These are phyloP conservation scores for Neurospora sp. DNA, from an alignment of 495 filamentous ascomycete genomes.

Conservation along the genomic window DNA sequence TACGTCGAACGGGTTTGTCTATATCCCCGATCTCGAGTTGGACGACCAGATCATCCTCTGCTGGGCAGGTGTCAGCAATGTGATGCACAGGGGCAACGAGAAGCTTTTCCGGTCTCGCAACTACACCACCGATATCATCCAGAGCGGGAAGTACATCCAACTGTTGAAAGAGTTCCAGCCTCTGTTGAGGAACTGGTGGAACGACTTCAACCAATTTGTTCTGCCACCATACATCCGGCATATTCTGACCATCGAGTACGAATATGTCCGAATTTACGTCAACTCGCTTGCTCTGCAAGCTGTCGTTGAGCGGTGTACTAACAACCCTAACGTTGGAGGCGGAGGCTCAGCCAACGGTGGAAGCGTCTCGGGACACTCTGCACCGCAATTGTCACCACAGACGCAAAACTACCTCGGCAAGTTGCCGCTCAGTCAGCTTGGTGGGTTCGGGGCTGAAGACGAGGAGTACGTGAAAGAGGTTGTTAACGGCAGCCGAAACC, in stretches of 20 bases:
- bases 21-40: slow-evolving; percentile 48
- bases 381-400: slow-evolving; percentile 42
- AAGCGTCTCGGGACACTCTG: slow-evolving; percentile 31
- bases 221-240: slow-evolving; percentile 67
- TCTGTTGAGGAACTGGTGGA: slow-evolving; percentile 62
- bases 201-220: slow-evolving; percentile 58
- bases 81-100: slow-evolving; percentile 83
- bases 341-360: slow-evolving; percentile 28
- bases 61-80: slow-evolving; percentile 82
- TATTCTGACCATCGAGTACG: slow-evolving; percentile 83
- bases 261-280: slow-evolving; percentile 83
- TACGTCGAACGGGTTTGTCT: slow-evolving; percentile 42
- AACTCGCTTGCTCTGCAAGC: slow-evolving; percentile 91
- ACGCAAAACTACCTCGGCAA: slow-evolving; percentile 48
- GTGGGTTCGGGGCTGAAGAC: slow-evolving; percentile 47
- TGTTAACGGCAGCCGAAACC: slow-evolving; percentile 73
- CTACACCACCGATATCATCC: slow-evolving; percentile 77
- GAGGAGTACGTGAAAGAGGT: slow-evolving; percentile 81
- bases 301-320: slow-evolving; percentile 85
- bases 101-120: slow-evolving; percentile 72
- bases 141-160: slow-evolving; percentile 68
- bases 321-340: slow-evolving; percentile 41
- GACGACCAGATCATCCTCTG: slow-evolving; percentile 77
- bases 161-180: slow-evolving; percentile 74
- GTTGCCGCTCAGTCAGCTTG: slow-evolving; percentile 44